Percentiles rank a stretch among this genome's conserved stretches.
Evolutionary conservation across 192 early-diverging fungal genomes (phyloP).

Genomic region (Oehlia diaphana): DNA sequence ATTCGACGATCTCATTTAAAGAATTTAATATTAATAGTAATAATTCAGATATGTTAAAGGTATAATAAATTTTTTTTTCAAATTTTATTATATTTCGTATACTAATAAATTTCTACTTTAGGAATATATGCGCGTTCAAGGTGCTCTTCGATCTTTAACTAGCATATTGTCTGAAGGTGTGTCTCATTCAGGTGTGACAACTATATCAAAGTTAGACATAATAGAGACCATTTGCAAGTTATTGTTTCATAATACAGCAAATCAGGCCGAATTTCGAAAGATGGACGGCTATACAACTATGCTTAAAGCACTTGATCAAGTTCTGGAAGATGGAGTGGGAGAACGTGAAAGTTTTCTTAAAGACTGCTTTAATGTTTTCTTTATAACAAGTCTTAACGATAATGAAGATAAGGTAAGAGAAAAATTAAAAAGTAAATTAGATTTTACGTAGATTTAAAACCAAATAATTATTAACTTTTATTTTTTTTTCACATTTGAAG

Average conservation of each 20-base stretch:
- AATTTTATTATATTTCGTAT: too few species aligned
- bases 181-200: constrained; percentile 26
- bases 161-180: constrained; percentile 29
- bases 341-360: not conserved
- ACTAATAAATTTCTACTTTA: not conserved
- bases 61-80: not conserved
- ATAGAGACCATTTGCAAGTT: constrained; percentile 45
- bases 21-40: not conserved
- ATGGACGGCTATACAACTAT: constrained; percentile 40
- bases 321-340: constrained; percentile 24
- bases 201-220: constrained; percentile 41
- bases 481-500: not conserved
- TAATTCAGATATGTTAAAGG: constrained; percentile 11
- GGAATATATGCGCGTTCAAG: constrained; percentile 44
- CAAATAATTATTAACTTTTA: not conserved
- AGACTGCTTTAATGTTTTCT: not conserved
- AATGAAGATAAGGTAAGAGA: constrained; percentile 24
- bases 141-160: constrained; percentile 37
- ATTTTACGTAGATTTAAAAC: not conserved
- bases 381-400: not conserved
- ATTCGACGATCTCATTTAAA: not conserved
- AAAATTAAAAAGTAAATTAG: not conserved
- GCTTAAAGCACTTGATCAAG: constrained; percentile 39
- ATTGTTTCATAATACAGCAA: constrained; percentile 38
- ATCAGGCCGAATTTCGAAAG: constrained; percentile 35